phyloP scores from a whole-genome alignment of 2,329 filamentous ascomycete species.

The Ploettnerulaceae sp. region DNA sequence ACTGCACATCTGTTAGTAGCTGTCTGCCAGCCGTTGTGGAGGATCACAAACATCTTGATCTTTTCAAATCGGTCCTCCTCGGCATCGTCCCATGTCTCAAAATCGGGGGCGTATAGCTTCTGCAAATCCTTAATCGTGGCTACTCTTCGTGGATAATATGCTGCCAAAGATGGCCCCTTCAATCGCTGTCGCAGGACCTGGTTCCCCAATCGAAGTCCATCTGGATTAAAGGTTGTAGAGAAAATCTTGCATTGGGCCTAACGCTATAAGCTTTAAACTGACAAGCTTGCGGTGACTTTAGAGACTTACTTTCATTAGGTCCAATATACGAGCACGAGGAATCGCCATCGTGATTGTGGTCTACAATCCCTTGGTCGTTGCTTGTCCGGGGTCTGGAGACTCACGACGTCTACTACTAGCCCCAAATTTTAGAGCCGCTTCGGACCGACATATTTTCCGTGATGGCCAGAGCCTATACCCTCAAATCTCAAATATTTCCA shows the following conservation, averaged over 20 bases:
- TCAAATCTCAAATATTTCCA: conserved; percentile 4
- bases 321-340: conserved; percentile 56
- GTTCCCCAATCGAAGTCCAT: conserved; percentile 76
- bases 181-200: conserved; percentile 87
- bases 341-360: conserved; percentile 48
- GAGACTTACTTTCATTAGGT: conserved; percentile 69
- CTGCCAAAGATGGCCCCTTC: conserved; percentile 72
- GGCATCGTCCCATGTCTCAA: conserved; percentile 56
- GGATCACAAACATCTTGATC: conserved; percentile 53
- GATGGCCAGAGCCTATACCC: neutral
- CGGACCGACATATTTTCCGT: conserved; percentile 21
- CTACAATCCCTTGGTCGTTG: conserved; percentile 3
- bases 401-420: conserved; percentile 12
- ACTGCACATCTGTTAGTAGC: conserved; percentile 41
- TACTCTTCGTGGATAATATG: conserved; percentile 81
- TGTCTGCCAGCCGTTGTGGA: neutral
- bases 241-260: conserved; percentile 91
- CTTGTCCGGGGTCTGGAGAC: neutral
- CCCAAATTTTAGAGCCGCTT: conserved; percentile 7
- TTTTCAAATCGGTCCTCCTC: conserved; percentile 78
- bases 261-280: conserved; percentile 3
- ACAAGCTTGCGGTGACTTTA: neutral
- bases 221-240: conserved; percentile 84
- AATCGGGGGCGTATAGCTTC: conserved; percentile 43
- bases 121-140: conserved; percentile 64